Evolutionary conservation across 805 yeast species (phyloP), one percentile per base, ranked within the genome.

Genomic region (Clavispora santaluciae): DNA sequence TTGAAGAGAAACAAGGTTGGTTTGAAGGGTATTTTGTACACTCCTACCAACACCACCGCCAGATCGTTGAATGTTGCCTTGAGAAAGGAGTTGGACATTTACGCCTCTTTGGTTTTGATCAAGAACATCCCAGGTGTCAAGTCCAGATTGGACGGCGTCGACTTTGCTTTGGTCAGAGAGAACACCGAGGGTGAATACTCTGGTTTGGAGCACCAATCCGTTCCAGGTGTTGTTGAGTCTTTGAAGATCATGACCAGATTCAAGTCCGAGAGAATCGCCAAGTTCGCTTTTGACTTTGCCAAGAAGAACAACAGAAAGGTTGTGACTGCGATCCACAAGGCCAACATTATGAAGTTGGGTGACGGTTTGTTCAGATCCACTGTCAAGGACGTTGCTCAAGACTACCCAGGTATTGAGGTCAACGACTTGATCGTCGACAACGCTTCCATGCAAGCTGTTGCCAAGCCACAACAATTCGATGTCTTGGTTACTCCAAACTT

Each of bases 121-220:
- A 88, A 90, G 73, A 85, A 86, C 68, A 79, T 93, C 48, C 93
- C 95, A 46, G 98, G 98, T 66, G 95, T 90, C 50, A 78, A 87
- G 67, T 83, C 95, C 46, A 87, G 90, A 68, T 78, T 89, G 62
- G 77, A 83, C 48, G 89, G 86, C 54, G 86, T 91, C 51, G 96
- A 90, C 72, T 78, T 91, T 61, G 96, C 90, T 30, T 76, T 93
- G 52, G 95, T 93, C 63, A 88, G 99, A 78, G 99, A 93, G 72
- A 93, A 93, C 78, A 91, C 97, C 54, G 98, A 91, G 74, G 97
- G 96, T 73, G 98, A 91, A 72, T 91, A 88, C 76, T 91, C 98
- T 39, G 98, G 98, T 59, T 77, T 93, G 59, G 99, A 91, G 77
- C 98, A 93, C 73, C 93, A 85, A 68, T 86, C 96, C 36, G 93